Conservation (phyloP, 2,329 filamentous ascomycete genomes). For the Sclerotiophoma versabilis region DNA sequence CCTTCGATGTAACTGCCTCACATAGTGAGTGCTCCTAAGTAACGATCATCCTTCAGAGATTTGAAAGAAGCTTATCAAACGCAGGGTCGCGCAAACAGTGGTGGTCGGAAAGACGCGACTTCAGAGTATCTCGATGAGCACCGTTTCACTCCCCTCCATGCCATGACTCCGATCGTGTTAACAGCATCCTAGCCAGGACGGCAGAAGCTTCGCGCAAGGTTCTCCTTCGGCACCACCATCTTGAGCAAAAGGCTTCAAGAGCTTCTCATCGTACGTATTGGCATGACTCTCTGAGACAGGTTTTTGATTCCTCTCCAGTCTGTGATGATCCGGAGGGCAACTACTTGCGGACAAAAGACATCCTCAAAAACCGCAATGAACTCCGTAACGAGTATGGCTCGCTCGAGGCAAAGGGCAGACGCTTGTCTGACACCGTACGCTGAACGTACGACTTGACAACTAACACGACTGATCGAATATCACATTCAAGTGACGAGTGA, state of each 20-base stretch:
- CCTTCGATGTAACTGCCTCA: background rate
- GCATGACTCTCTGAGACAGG: conserved; percentile 88
- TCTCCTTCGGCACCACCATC: conserved; percentile 25
- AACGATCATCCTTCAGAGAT: conserved; percentile 25
- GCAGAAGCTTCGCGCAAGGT: conserved; percentile 27
- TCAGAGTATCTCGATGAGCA: background rate
- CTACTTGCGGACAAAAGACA: conserved; percentile 86
- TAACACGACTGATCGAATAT: conserved; percentile 71
- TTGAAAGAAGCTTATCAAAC: conserved; percentile 8
- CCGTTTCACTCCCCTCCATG: background rate
- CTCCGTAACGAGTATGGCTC: conserved; percentile 32
- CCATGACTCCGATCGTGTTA: conserved; percentile 23
- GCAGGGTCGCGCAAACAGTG: conserved; percentile 16
- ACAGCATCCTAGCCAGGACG: conserved; percentile 36
- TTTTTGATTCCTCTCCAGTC: conserved; percentile 88
- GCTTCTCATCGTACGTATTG: conserved; percentile 75
- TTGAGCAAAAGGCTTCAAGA: conserved; percentile 26
- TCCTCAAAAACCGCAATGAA: conserved; percentile 87
- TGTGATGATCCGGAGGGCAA: conserved; percentile 65
- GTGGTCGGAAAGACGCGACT: conserved; percentile 27
- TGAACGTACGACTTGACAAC: conserved; percentile 65
- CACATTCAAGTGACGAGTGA: conserved; percentile 55
- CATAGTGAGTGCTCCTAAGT: conserved; percentile 4
- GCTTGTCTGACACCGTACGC: conserved; percentile 63
- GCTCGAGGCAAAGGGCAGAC: conserved; percentile 54